Evolutionary conservation across 768 basidiomycete genomes (phyloP).

Genomic region (Xerocomellus amylosporus): DNA sequence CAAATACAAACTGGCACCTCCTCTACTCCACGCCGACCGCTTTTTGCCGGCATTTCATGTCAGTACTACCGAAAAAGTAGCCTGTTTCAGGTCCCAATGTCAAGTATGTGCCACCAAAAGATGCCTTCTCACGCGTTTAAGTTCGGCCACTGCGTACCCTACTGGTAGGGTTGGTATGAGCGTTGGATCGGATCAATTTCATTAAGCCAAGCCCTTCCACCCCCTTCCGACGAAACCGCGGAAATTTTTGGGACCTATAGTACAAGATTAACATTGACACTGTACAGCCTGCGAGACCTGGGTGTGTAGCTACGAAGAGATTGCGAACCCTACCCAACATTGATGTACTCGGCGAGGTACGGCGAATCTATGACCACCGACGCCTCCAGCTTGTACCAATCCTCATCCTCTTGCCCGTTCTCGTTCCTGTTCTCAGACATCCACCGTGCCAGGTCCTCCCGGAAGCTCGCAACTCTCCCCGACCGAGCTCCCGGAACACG

Average conservation of each 20-base stretch:
- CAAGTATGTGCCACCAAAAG: too few relatives aligned
- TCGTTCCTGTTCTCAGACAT: not conserved
- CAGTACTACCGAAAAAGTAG: not conserved
- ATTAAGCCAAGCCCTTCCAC: not conserved
- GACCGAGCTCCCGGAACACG: not conserved
- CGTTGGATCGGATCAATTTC: not conserved
- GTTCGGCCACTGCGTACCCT: not conserved
- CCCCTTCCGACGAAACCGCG: conserved; percentile 5
- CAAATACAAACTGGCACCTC: not conserved
- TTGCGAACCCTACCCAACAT: not conserved
- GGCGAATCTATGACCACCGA: conserved; percentile 8
- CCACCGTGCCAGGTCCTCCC: not conserved
- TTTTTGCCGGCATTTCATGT: not conserved
- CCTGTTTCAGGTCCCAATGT: not conserved
- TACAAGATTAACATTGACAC: not conserved
- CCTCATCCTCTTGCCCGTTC: not conserved
- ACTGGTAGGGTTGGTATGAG: not conserved
- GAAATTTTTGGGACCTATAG: not conserved
- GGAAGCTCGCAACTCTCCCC: not conserved
- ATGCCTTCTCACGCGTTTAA: not conserved
- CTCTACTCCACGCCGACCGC: not conserved
- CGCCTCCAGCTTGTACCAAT: not conserved
- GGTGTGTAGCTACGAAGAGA: not conserved
- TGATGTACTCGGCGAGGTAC: conserved; percentile 13
- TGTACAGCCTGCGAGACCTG: not conserved